Evolutionary conservation across 495 filamentous ascomycete species (phyloP), one percentile per base, ranked within the genome.

Genomic region (Xylaria cubensis): DNA sequence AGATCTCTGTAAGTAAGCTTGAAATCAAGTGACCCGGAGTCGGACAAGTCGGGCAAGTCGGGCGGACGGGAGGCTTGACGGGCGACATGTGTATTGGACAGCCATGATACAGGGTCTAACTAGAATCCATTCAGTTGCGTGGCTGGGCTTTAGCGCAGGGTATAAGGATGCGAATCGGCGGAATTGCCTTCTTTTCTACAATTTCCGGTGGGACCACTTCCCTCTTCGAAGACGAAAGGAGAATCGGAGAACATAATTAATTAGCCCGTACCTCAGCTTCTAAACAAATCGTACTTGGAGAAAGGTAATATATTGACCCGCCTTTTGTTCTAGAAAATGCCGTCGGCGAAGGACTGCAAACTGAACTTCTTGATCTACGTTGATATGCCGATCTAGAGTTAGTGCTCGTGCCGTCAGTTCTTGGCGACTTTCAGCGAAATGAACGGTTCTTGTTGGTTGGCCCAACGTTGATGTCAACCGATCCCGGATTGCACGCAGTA

Each of bases 41-140:
- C 21, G 61, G 61, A 39, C 58, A 61, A 61, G 58, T 61, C 34
- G 58, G 34, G 53, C 58, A 61, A 61, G 32, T 61, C 34, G 58
- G 34, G 53, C 51, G 51, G 50, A 9, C 51, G 51, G 51, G 51
- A 56, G 10, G 51, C 4, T 39, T 17, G 29, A 58, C 17, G 26
- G 55, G 55, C 55, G 32, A 61, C 34, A 12, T 36, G n/a, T 39
- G 56, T 55, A 59, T 36, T 59, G 29, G 56, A 59, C 56, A 32
- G 12, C 32, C 58, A 19, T 39, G 39, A 39, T 61, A 21, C 32
- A 61, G 58, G 32, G 58, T 61, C 58, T 34, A 12, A n/a, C 32
- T 61, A 39, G 58, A 61, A 61, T 19, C 32, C 58, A 61, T 61
- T 61, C 12, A 39, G 34, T 21, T 61, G 19, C 58, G 34, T 61